Evolutionary conservation across 345 rosid species (phyloP).

Genomic region (Camelina hispida): DNA sequence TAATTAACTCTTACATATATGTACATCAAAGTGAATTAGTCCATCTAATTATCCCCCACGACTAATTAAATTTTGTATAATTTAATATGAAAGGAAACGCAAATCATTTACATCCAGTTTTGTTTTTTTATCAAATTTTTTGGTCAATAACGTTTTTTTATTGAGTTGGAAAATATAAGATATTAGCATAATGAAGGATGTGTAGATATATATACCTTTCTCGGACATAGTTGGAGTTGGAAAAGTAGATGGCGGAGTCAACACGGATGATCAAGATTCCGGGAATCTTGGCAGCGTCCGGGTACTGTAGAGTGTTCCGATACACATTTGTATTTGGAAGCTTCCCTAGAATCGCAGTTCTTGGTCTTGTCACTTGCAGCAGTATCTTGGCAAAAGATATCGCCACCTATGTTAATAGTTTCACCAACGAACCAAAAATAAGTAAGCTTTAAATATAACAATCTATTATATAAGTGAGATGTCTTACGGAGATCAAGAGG

Average conservation of each 20-base stretch:
- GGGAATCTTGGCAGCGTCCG: conserved; percentile 64
- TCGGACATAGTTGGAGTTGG: conserved; percentile 79
- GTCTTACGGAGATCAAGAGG: conserved; percentile 65
- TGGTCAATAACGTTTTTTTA: neutral
- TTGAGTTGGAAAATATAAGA: neutral
- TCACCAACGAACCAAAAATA: neutral
- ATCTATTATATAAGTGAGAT: neutral
- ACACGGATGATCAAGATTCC: conserved; percentile 80
- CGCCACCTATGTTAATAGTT: conserved; percentile 51
- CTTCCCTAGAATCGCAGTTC: conserved; percentile 75
- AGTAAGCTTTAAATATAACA: neutral
- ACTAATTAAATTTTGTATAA: neutral
- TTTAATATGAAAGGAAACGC: too few relatives aligned
- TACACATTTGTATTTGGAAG: conserved; percentile 66
- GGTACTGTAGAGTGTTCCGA: conserved; percentile 72
- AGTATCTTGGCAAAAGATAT: conserved; percentile 85
- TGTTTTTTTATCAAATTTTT: neutral
- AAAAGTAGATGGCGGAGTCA: conserved; percentile 89
- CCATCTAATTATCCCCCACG: neutral
- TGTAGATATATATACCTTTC: conserved; percentile 58
- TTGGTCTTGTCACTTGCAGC: conserved; percentile 84
- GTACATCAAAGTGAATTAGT: neutral
- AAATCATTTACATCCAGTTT: neutral
- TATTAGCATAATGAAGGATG: neutral
- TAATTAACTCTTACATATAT: neutral